These are phyloP conservation scores for Rhododendron henanense DNA, from an alignment of 148 eudicot species.

Conservation along the genomic window DNA sequence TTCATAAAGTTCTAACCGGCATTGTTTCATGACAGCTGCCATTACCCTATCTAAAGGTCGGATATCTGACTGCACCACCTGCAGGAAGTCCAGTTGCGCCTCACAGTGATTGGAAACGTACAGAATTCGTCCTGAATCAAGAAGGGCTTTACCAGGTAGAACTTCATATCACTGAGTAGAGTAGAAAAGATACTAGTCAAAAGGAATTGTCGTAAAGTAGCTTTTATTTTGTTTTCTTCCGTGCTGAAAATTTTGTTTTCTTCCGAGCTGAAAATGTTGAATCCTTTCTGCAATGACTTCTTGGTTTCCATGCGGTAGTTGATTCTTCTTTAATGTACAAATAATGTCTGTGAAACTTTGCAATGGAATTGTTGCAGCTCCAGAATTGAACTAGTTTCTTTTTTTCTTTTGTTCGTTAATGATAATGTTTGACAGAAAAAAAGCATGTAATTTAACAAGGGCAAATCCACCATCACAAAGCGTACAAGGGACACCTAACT, in stretches of 20 bases:
- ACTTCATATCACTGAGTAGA: not conserved
- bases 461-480: not conserved
- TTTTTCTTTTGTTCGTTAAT: not conserved
- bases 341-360: not conserved
- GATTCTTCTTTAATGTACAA: not conserved
- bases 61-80: slow-evolving; percentile 91
- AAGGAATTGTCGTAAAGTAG: not conserved
- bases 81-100: slow-evolving; percentile 63
- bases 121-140: slow-evolving; percentile 80
- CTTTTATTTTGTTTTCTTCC: not conserved
- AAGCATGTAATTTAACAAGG: not conserved
- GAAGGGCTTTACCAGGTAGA: slow-evolving; percentile 90
- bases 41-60: slow-evolving; percentile 88
- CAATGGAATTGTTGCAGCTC: not conserved
- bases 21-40: slow-evolving; percentile 57
- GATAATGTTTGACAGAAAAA: not conserved
- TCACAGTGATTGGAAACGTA: slow-evolving; percentile 82
- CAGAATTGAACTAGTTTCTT: not conserved
- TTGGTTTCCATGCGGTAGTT: not conserved
- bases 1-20: slow-evolving; percentile 1
- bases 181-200: not conserved
- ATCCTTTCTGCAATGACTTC: not conserved
- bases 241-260: not conserved
- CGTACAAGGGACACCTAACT: not conserved
- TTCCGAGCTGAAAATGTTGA: not conserved